Percentiles rank a stretch among this genome's conserved stretches.
Conservation (phyloP, 768 basidiomycete species). For the Russula sp. region DNA sequence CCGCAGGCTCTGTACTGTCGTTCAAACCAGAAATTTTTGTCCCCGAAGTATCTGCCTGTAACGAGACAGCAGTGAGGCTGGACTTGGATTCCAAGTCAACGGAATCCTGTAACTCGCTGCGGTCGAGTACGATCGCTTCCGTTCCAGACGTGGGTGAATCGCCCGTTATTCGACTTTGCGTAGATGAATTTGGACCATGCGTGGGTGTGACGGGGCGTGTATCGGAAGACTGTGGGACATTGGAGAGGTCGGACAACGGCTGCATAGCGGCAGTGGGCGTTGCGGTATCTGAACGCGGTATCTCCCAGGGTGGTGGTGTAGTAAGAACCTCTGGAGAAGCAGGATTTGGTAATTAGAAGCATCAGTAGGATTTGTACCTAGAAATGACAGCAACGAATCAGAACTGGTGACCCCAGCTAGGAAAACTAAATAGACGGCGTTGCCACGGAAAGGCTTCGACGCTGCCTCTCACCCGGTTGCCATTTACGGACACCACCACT, state of each 20-base stretch:
- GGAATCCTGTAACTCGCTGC: slow-evolving; percentile 31
- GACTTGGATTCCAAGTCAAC: slow-evolving; percentile 14
- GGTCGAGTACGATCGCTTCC: slow-evolving; percentile 39
- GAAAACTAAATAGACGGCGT: not conserved
- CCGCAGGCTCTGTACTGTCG: slow-evolving; percentile 17
- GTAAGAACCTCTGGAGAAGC: slow-evolving; percentile 63
- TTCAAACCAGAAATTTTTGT: slow-evolving; percentile 17
- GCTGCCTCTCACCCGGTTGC: slow-evolving; percentile 9
- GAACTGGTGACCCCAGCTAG: not conserved
- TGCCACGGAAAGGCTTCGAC: slow-evolving; percentile 21
- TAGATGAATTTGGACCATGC: slow-evolving; percentile 44
- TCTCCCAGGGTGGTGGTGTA: slow-evolving; percentile 55
- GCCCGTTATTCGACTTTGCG: slow-evolving; percentile 54
- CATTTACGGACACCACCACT: slow-evolving; percentile 21
- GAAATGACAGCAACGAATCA: slow-evolving; percentile 4
- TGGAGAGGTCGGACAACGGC: slow-evolving; percentile 35
- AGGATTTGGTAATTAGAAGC: slow-evolving; percentile 60
- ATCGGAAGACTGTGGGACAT: not conserved
- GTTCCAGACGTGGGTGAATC: slow-evolving; percentile 45
- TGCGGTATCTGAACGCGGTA: slow-evolving; percentile 44
- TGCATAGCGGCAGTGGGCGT: slow-evolving; percentile 46
- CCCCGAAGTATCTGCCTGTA: slow-evolving; percentile 12
- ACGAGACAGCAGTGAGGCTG: slow-evolving; percentile 10
- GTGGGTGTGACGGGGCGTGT: not conserved
- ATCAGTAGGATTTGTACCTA: slow-evolving; percentile 16